Evolutionary conservation across 257 asterid genomes (phyloP).

Genomic region (Sherardia arvensis): DNA sequence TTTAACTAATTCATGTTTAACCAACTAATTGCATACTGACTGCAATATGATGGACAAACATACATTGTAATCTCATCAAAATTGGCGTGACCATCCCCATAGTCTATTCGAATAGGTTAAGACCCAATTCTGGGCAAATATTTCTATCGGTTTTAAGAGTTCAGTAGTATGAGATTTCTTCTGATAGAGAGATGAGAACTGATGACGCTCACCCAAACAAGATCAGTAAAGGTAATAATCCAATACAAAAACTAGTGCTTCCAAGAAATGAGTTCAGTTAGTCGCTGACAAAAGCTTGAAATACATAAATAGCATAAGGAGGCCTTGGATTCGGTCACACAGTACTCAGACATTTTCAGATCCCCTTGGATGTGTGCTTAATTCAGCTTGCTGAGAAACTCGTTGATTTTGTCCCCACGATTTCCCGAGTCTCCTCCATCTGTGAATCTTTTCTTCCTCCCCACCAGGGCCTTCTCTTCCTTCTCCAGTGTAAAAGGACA

Average conservation of each 20-base stretch:
- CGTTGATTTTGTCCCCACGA: conserved; percentile 61
- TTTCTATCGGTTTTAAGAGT: no score
- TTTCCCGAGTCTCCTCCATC: conserved; percentile 97
- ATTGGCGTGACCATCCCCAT: no score
- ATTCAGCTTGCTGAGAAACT: conserved; percentile 70
- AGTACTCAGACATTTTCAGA: background rate
- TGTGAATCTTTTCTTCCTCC: conserved; percentile 58
- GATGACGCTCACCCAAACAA: no score
- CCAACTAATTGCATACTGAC: no score
- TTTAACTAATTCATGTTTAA: no score
- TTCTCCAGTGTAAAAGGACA: conserved; percentile 69
- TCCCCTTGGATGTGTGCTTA: conserved; percentile 17
- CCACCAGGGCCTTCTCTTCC: conserved; percentile 67
- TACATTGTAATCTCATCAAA: no score
- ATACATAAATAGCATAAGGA: background rate
- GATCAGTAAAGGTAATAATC: background rate
- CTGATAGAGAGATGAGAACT: no score
- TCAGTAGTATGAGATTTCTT: no score
- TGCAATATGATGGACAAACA: no score
- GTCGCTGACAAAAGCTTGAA: background rate
- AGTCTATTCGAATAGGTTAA: no score
- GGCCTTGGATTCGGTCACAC: background rate
- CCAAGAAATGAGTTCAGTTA: background rate
- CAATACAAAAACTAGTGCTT: background rate
- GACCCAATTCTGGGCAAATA: no score